These are phyloP conservation scores for Aspergillus heteromorphus DNA, from an alignment of 495 filamentous ascomycete species.

Conservation along the genomic window DNA sequence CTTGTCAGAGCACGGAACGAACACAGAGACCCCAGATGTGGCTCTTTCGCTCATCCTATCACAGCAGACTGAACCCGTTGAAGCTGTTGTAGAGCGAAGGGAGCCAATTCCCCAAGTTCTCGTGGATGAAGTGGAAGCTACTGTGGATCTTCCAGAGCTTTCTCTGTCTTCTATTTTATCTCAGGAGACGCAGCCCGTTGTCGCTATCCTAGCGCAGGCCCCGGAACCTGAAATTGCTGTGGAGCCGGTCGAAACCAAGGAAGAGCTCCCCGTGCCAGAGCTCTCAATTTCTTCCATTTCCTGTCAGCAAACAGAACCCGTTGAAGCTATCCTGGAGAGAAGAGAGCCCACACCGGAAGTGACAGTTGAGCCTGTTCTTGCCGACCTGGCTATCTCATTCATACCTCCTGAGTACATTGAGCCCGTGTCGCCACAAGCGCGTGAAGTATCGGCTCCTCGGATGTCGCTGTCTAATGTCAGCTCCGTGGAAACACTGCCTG, in stretches of 20 bases:
- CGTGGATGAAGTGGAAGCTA: background rate
- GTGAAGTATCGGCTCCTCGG: slow-evolving; percentile 11
- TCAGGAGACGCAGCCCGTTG: background rate
- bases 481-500: slow-evolving; percentile 38
- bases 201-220: background rate
- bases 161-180: background rate
- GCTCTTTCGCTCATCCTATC: slow-evolving; percentile 41
- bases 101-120: slow-evolving; percentile 1
- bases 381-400: slow-evolving; percentile 29
- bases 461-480: slow-evolving; percentile 35
- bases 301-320: slow-evolving; percentile 8
- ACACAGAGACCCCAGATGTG: slow-evolving; percentile 17
- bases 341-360: slow-evolving; percentile 9
- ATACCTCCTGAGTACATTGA: slow-evolving; percentile 31
- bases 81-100: background rate
- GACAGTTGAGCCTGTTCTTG: slow-evolving; percentile 23
- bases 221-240: background rate
- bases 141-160: background rate
- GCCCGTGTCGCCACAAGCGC: slow-evolving; percentile 25
- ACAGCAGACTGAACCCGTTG: slow-evolving; percentile 41
- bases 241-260: background rate
- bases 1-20: slow-evolving; percentile 12
- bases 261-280: slow-evolving; percentile 15
- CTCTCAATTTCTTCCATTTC: slow-evolving; percentile 34
- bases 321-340: background rate